Evolutionary conservation across 2,329 filamentous ascomycete species (phyloP), one percentile per base, ranked within the genome.

Genomic region (Claviceps digitariae): DNA sequence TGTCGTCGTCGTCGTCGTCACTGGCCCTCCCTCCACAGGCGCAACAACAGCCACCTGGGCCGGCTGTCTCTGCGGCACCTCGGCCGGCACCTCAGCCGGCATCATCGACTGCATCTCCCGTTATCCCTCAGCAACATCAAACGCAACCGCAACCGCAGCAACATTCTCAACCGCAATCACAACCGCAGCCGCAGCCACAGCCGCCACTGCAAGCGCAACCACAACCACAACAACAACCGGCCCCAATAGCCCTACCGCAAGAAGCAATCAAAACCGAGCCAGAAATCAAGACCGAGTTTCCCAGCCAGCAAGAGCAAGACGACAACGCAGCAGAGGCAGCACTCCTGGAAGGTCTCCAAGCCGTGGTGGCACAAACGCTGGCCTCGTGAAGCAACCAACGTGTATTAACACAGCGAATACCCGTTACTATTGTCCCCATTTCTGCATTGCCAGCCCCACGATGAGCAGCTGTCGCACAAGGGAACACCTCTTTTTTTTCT

Each of bases 241-340:
- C 51, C 36, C 58, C 48, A 38, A 46, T 40, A 10, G 36, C 59
- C 20, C 57, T 60, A 4, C 52, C 58, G 20, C 61, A 61, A 23
- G 55, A 60, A 34, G 57, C 60, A 48, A 57, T 59, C 9, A 58
- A 63, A 52, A 56, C 60, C 40, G 61, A 60, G 20, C 53, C 59
- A 27, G 57, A 59, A 49, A 57, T 60, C 8, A 58, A 64, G 52
- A 55, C 60, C 40, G 61, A 62, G 13, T 52, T 52, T 17, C 55
- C 55, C 21, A 55, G 56, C 23, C 56, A 61, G 23, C 45, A 55
- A 4, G 50, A 55, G 20, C 57, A 61, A 29, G 57, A 68, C 51
- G 66, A 68, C 52, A 65, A 67, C 40, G 66, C 62, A 23, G 64
- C 64, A 15, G 67, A 69, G 52, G 66, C 62, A 21, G 65, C 66